phyloP scores from a whole-genome alignment of 768 basidiomycete species.

The Strobilomyces confusus region DNA sequence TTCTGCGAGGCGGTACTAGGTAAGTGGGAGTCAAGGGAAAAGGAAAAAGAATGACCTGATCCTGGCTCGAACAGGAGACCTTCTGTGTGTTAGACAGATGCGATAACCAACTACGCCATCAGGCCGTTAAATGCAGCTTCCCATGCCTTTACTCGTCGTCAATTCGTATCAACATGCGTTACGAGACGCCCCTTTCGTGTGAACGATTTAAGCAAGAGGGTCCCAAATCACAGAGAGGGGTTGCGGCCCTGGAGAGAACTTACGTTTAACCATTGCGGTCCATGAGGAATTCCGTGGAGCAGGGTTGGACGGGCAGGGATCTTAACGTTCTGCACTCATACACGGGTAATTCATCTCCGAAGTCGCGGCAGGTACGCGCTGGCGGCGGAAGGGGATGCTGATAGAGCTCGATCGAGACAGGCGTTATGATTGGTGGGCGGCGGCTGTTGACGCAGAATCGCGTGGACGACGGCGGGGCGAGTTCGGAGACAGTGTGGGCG shows the following conservation, averaged over 20 bases:
- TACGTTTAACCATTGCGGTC: background rate
- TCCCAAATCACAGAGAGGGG: background rate
- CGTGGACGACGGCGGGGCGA: background rate
- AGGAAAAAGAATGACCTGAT: constrained; percentile 32
- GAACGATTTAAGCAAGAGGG: background rate
- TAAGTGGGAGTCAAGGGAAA: no score
- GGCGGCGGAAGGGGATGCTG: background rate
- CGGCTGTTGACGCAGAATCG: background rate
- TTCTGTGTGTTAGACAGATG: constrained; percentile 80
- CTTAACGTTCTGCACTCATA: background rate
- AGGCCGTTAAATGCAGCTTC: constrained; percentile 11
- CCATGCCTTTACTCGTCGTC: background rate
- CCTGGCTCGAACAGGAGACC: constrained; percentile 69
- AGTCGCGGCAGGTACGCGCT: background rate
- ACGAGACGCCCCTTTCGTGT: background rate
- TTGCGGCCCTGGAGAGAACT: background rate
- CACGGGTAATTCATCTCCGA: constrained; percentile 14
- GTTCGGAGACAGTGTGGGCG: background rate
- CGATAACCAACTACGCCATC: constrained; percentile 60
- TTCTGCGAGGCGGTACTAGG: background rate
- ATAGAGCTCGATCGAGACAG: background rate
- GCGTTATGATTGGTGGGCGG: background rate
- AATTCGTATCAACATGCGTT: background rate
- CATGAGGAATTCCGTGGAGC: background rate
- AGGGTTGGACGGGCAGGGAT: constrained; percentile 2